Base-by-base conservation (phyloP, 495 filamentous ascomycete species). In the Talaromyces proteolyticus region DNA sequence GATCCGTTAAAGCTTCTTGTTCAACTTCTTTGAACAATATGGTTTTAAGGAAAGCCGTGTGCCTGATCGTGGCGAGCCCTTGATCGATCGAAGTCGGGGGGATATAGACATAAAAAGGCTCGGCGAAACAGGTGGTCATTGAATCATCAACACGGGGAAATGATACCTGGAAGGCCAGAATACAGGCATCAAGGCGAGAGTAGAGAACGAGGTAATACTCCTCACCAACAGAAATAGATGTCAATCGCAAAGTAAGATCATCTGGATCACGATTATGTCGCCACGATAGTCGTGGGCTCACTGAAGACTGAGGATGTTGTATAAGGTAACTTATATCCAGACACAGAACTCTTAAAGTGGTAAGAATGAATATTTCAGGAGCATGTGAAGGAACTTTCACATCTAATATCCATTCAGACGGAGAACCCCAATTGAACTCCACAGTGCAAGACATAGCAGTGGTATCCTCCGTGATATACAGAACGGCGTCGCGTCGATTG, bases 351-450 rank as follows among this genome's bases (percentile, higher is more conserved):
- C 68, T 62, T 19, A 57, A 59, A 5, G 70, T 79, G 6, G 81
- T 86, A 39, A 82, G 62, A 22, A 86, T 59, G 54, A 78, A 85
- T 11, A 80, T 60, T 20, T 82, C 73, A 6, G 71, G 72, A 4
- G 53, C 45, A 42, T 76, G 64, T n/a, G 63, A 57, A 17, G 65
- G 80, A 44, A 68, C 59, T 26, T 71, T 70, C 14, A 81, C 47
- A 44, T 76, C 75, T 19, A 86, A 53, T n/a, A 86, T 77, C 66
- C 74, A 77, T 55, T 78, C 74, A 2, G 63, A 67, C 38, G 61
- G 58, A 37, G 55, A 62, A 22, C 55, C 49, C 45, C 72, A 52
- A 18, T 59, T 57, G n/a, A 77, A 51, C 20, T 73, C 63, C 34
- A 76, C 64, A 1, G 50, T 12, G 16, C 51, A 58, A 39, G 66